These are phyloP conservation scores for Phytophthora pseudosyringae DNA, from an alignment of 352 stramenopile species.

Conservation along the genomic window DNA sequence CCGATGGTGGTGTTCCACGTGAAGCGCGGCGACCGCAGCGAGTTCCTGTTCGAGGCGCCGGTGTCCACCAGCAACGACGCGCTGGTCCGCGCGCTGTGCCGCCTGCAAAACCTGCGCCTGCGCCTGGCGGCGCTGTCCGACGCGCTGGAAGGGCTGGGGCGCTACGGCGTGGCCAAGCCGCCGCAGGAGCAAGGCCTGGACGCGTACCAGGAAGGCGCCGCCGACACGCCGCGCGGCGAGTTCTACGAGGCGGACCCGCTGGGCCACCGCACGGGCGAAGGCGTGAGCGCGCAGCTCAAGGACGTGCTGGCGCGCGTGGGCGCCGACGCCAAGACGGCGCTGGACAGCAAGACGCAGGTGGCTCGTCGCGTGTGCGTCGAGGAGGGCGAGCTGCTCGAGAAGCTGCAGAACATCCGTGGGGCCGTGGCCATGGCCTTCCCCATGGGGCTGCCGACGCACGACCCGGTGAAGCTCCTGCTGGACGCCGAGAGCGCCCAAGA, in stretches of 20 bases:
- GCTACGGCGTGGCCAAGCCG: slow-evolving; percentile 88
- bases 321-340: slow-evolving; percentile 73
- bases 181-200: slow-evolving; percentile 89
- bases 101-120: slow-evolving; percentile 84
- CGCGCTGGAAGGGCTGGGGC: slow-evolving; percentile 76
- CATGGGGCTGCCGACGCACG: slow-evolving; percentile 92
- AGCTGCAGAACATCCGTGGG: slow-evolving; percentile 92
- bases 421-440: slow-evolving; percentile 95
- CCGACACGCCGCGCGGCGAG: slow-evolving; percentile 64
- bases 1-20: slow-evolving; percentile 91
- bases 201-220: slow-evolving; percentile 70
- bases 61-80: slow-evolving; percentile 77
- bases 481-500: slow-evolving; percentile 72
- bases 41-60: slow-evolving; percentile 92
- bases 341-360: slow-evolving; percentile 78
- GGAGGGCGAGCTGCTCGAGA: slow-evolving; percentile 84
- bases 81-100: slow-evolving; percentile 85
- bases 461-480: slow-evolving; percentile 88
- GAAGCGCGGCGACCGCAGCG: slow-evolving; percentile 87
- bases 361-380: slow-evolving; percentile 65
- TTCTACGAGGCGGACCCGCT: slow-evolving; percentile 90
- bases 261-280: slow-evolving; percentile 88
- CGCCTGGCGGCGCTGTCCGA: slow-evolving; percentile 76
- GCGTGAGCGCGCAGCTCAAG: slow-evolving; percentile 80
- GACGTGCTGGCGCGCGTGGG: slow-evolving; percentile 82